Evolutionary conservation across 176 grass and related monocot species (phyloP), one percentile per base, ranked within the genome.

Genomic region (Lolium rigidum): DNA sequence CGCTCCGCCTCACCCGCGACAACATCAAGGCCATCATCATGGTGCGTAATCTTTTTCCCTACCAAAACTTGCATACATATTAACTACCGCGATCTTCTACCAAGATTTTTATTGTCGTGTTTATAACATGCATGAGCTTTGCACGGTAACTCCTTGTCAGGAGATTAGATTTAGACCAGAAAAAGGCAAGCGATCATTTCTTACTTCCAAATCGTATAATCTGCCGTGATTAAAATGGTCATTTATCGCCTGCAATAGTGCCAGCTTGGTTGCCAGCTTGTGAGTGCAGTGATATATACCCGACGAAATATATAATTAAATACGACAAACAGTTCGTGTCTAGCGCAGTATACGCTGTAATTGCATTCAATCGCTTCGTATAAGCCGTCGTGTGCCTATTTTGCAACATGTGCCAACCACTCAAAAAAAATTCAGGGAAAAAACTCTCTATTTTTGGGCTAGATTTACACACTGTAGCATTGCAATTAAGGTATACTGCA

Each of bases 11-110:
- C 64, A 91, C 92, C 21, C 91, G 90, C 43, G 90, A 94, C 56
- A 94, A 98, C 80, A 95, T 98, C 52, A 98, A 95, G 89, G 96
- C 92, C 13, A 94, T 98, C 22, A 91, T 95, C 84, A 98, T 98
- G 96, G 96, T 98, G 94, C 64, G 91, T 73, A 24, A 9, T 22
- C 20, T 63, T 13, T 4, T 60, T 7, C 26, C 12, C 12, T 43
- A 68, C 69, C 46, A 0, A 76, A 52, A 21, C 10, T n/a, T 62
- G 1, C 24, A 1, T 48, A 11, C 59, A 12, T 47, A 35, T 66
- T 66, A 66, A 66, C 1, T 16, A 66, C 5, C 63, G 63, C 26
- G 26, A 31, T 31, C 61, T 64, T 64, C 24, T 28, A 14, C 4
- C 61, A 28, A 64, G 25, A 65, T 31, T 15, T 65, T 65, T 65